These are phyloP conservation scores for Piromyces sp. DNA, from an alignment of 192 early-diverging fungal genomes.

Conservation along the genomic window DNA sequence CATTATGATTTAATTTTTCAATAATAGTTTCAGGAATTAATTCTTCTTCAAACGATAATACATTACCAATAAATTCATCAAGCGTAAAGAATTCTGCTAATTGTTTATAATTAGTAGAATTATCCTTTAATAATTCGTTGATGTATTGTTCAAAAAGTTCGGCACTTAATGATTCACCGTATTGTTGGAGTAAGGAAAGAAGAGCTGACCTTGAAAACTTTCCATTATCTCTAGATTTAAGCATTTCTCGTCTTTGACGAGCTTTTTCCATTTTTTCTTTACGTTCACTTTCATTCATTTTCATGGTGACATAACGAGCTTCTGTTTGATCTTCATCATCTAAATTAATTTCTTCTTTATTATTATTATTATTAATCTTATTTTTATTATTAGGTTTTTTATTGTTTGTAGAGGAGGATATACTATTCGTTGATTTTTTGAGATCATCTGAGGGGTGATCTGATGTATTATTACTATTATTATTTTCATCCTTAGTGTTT, in stretches of 20 bases:
- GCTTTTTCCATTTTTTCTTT: not conserved
- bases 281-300: not conserved
- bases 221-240: not conserved
- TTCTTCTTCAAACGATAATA: constrained; percentile 14
- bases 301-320: not conserved
- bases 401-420: not conserved
- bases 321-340: constrained; percentile 1
- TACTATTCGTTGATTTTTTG: too few species aligned
- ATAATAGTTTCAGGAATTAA: not conserved
- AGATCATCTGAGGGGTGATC: too few species aligned
- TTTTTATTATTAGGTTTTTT: not conserved
- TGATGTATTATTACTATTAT: too few species aligned
- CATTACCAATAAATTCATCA: constrained; percentile 19
- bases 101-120: constrained; percentile 13
- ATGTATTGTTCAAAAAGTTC: constrained; percentile 13
- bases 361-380: not conserved
- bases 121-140: constrained; percentile 12
- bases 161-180: constrained; percentile 13
- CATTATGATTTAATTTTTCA: not conserved
- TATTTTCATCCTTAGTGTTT: too few species aligned
- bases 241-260: not conserved
- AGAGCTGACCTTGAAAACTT: constrained; percentile 14
- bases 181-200: constrained; percentile 29
- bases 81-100: constrained; percentile 19
- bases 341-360: not conserved